Evolutionary conservation across 805 yeast species (phyloP), one percentile per base, ranked within the genome.

Genomic region (Pichia eremophila): DNA sequence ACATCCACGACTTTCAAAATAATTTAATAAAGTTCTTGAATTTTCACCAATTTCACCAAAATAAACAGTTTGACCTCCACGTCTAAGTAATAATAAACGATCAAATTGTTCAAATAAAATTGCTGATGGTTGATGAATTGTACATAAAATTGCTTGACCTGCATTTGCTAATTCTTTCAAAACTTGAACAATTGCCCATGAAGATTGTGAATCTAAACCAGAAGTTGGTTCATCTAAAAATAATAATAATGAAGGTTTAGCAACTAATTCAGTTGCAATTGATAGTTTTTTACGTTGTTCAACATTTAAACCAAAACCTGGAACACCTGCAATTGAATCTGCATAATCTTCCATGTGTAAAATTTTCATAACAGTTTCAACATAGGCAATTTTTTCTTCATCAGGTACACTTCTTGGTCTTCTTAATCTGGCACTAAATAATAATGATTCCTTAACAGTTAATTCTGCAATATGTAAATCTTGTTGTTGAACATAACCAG

Each of bases 151-250:
- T n/a, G 79, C 75, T 57, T 75, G 79, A 19, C 79, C 79, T 40
- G 77, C 72, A 41, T 69, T 69, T 8, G 75, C 81, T 57, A 71
- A 67, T 44, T 67, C 68, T 55, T 69, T 72, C 57, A 73, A 66
- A 53, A 77, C 72, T 56, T 74, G 71, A 48, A 77, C 68, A 55
- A 78, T 74, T 14, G 82, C 72, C 79, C 80, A 72, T 12, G 83
- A 77, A 31, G 82, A 74, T 56, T 73, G 77, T 5, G 82, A 73
- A 55, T 78, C 82, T 52, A 77, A 62, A 39, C 82, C 82, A 32
- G 81, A 76, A 17, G 82, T 78, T 34, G 81, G 81, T 57, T 78
- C 83, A 64, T 78, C 83, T 49, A 78, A 63, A 57, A 79, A 77
- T 36, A 73, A 57, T 47, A 78, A 61, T 43, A 78, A 62, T 5